A percentile compares a stretch with the other conserved stretches of the same genome.
Evolutionary conservation across 306 rosid genomes (phyloP).

Genomic region (Cicer pinnatifidum): DNA sequence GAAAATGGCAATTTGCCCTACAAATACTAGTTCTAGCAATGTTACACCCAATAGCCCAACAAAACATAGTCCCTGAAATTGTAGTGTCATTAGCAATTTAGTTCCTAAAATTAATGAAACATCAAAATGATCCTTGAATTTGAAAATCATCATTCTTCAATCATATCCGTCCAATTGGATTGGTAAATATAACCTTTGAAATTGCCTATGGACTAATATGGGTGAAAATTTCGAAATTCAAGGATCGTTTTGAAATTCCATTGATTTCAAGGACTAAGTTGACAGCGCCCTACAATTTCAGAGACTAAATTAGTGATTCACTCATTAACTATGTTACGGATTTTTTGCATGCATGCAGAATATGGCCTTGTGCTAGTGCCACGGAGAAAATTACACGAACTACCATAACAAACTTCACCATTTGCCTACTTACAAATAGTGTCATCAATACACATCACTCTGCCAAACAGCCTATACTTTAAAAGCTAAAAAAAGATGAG

Average conservation of each 20-base stretch:
- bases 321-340: constrained; percentile 10
- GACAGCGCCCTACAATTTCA: neutral
- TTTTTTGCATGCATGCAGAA: neutral
- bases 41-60: constrained; percentile 17
- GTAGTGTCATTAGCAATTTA: neutral
- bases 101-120: neutral
- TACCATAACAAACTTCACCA: neutral
- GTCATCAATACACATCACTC: neutral
- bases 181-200: neutral
- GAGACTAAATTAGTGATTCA: neutral
- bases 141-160: neutral
- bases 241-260: neutral
- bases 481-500: neutral
- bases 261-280: neutral
- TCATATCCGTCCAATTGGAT: neutral
- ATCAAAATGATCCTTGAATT: neutral
- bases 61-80: neutral
- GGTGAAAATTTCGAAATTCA: neutral
- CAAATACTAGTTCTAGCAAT: constrained; percentile 4
- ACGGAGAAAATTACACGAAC: constrained; percentile 1
- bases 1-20: constrained; percentile 16
- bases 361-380: constrained; percentile 21
- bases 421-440: constrained; percentile 5
- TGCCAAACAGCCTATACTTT: neutral
- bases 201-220: neutral